Base-by-base conservation (phyloP, 179 eudicot species). In the Camellia oleifera region DNA sequence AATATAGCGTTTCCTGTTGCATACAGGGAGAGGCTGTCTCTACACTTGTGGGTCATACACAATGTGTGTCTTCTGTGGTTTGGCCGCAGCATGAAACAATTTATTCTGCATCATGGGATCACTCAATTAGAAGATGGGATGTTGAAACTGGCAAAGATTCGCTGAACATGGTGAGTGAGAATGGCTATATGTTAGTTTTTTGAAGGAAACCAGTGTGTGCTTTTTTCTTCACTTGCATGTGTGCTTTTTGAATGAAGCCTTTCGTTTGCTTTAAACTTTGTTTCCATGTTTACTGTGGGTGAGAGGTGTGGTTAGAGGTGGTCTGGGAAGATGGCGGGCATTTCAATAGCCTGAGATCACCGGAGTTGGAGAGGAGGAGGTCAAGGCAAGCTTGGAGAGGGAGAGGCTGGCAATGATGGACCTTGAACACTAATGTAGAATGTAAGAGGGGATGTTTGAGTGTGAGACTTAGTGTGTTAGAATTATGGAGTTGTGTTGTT, bases 41-140 rank as follows among this genome's bases (percentile, higher is more conserved):
- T 74, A 87, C 99, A 50, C 82, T 96, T 23, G 91, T 89, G 71
- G 98, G 98, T 48, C 99, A 96, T 79, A 94, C 93, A 56, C 94
- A 96, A 76, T 89, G 94, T 78, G 99, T 96, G 50, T 91, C 98
- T 79, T 89, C 94, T 75, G 98, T 92, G 52, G 84, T 87, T 77
- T 96, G 99, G 99, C 91, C 97, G 48, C 77, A 88, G 77, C 83
- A 81, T 69, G 96, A 81, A 71, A 88, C 91, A 60, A 91, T 96
- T 71, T 96, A 91, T 85, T 96, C 99, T 72, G 98, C 96, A 78
- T 96, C 99, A 5, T 96, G 98, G 99, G 99, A 96, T 88, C 97
- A 94, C 78, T 88, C 97, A 50, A 85, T 94, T 15, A 89, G 96
- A 89, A 91, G 83, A 81, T 96, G 99, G 99, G 97, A 96, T 88